Conservation (phyloP, 805 yeast genomes). For the Myxozyma melibiosi region DNA sequence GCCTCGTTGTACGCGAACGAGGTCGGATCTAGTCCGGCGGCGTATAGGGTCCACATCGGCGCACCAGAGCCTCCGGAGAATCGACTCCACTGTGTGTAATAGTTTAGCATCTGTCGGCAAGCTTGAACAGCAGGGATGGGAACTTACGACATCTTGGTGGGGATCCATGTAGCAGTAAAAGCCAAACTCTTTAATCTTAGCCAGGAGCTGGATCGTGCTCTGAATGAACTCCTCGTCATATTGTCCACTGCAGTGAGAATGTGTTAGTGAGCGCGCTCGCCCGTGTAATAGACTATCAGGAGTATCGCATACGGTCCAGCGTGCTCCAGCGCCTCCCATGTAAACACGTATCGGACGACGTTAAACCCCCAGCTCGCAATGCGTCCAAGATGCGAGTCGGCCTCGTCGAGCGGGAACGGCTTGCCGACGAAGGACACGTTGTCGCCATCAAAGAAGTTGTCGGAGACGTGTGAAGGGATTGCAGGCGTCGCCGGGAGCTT, state of each 20-base stretch:
- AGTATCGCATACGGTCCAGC: slow-evolving; percentile 58
- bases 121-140: background rate
- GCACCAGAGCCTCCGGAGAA: slow-evolving; percentile 91
- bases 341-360: slow-evolving; percentile 69
- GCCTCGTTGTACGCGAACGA: slow-evolving; percentile 74
- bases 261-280: background rate
- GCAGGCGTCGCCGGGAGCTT: slow-evolving; percentile 67
- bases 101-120: background rate
- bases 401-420: slow-evolving; percentile 77
- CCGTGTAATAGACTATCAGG: background rate
- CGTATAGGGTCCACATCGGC: slow-evolving; percentile 88
- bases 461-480: slow-evolving; percentile 46
- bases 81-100: slow-evolving; percentile 64
- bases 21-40: slow-evolving; percentile 83
- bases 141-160: slow-evolving; percentile 73
- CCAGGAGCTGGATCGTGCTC: slow-evolving; percentile 64
- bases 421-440: slow-evolving; percentile 77
- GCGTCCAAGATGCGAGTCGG: slow-evolving; percentile 65
- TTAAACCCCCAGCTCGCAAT: slow-evolving; percentile 83
- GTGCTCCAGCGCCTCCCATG: slow-evolving; percentile 95
- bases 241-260: slow-evolving; percentile 45
- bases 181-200: slow-evolving; percentile 60
- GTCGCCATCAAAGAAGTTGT: slow-evolving; percentile 67
- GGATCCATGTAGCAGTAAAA: slow-evolving; percentile 81
- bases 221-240: slow-evolving; percentile 79